Conservation (phyloP, 192 early-diverging fungal genomes). For the Lobosporangium transversale region DNA sequence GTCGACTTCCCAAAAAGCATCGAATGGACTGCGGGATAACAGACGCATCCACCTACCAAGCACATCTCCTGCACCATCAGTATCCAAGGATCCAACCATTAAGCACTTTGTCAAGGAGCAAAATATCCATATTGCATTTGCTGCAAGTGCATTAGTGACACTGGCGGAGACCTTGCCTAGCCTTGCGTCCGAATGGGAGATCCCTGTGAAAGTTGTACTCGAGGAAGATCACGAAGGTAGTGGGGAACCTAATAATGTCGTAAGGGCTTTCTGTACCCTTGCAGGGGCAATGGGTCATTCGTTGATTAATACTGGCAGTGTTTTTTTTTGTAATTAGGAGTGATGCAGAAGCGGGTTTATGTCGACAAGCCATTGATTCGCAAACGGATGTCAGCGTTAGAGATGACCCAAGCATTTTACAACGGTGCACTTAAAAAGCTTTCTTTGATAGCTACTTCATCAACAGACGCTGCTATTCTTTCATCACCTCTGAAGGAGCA, state of each 20-base stretch:
- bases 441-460: slow-evolving; percentile 13
- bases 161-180: slow-evolving; percentile 31
- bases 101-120: slow-evolving; percentile 33
- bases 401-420: slow-evolving; percentile 42
- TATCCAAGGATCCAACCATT: slow-evolving; percentile 21
- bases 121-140: slow-evolving; percentile 30
- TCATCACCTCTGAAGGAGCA: neutral
- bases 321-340: slow-evolving; percentile 9
- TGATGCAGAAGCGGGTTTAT: slow-evolving; percentile 34
- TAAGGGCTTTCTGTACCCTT: neutral
- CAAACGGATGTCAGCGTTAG: slow-evolving; percentile 36
- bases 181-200: slow-evolving; percentile 36
- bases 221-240: slow-evolving; percentile 40
- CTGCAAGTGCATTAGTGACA: slow-evolving; percentile 33
- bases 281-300: neutral
- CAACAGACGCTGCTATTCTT: slow-evolving; percentile 16
- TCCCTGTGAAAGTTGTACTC: slow-evolving; percentile 33
- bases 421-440: slow-evolving; percentile 35
- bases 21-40: slow-evolving; percentile 3
- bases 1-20: neutral
- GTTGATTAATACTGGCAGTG: neutral
- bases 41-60: slow-evolving; percentile 13
- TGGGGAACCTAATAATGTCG: neutral
- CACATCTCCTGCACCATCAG: slow-evolving; percentile 8
- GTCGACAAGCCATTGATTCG: slow-evolving; percentile 39